phyloP scores from a whole-genome alignment of 2,329 filamentous ascomycete species.

The Pestalotiopsis sp. region DNA sequence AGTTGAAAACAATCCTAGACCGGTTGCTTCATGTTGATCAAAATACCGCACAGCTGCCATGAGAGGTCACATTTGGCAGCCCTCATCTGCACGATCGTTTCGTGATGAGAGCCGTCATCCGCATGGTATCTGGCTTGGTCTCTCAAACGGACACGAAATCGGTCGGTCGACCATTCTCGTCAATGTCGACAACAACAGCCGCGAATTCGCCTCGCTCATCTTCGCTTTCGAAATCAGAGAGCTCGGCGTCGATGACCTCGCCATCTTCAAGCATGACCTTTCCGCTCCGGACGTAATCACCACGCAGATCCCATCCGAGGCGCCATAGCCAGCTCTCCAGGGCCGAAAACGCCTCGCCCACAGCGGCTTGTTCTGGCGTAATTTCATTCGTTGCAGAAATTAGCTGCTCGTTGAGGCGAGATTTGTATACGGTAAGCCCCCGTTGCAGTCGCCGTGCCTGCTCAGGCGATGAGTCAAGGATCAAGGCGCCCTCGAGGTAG shows the following conservation, averaged over 20 bases:
- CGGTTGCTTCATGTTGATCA: neutral
- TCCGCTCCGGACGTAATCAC: constrained; percentile 51
- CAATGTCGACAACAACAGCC: constrained; percentile 55
- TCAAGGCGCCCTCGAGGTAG: constrained; percentile 48
- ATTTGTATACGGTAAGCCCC: constrained; percentile 57
- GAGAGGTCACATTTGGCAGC: neutral
- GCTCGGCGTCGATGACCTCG: constrained; percentile 49
- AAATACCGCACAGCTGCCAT: too few species aligned
- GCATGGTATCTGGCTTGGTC: neutral
- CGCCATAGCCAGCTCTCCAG: constrained; percentile 52
- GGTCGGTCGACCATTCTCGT: constrained; percentile 53
- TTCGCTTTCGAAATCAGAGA: constrained; percentile 55
- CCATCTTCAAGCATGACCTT: constrained; percentile 56
- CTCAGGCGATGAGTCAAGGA: constrained; percentile 39
- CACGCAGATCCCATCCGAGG: constrained; percentile 58
- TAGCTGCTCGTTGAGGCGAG: constrained; percentile 52
- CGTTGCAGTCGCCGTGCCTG: constrained; percentile 41
- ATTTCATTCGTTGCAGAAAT: constrained; percentile 33
- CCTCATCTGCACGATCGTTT: neutral
- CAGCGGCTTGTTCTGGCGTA: constrained; percentile 44
- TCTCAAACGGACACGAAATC: constrained; percentile 47
- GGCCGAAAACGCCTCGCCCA: constrained; percentile 51
- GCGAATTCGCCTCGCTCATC: constrained; percentile 58
- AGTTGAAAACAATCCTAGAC: neutral
- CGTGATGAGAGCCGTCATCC: neutral